Conservation (phyloP, 2,329 filamentous ascomycete genomes). For the Mariannaea elegans region DNA sequence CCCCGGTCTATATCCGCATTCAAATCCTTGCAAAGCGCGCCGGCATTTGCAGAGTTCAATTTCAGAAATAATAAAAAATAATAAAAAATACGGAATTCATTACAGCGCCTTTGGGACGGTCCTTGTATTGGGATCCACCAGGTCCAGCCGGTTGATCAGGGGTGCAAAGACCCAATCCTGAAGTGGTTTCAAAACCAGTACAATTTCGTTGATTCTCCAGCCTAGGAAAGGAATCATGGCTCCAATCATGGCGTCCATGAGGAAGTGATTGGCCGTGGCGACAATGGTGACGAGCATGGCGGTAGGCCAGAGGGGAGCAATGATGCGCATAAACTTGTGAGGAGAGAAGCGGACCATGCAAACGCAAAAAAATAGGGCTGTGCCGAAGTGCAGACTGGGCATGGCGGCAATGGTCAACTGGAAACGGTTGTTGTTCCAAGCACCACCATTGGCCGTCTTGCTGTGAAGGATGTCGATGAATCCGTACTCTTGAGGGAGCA, state of each 20-base stretch:
- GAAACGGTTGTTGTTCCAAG: slow-evolving; percentile 56
- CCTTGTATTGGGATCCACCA: slow-evolving; percentile 28
- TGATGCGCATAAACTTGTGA: slow-evolving; percentile 45
- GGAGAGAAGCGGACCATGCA: slow-evolving; percentile 50
- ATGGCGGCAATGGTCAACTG: slow-evolving; percentile 59
- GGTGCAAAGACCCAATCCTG: slow-evolving; percentile 43
- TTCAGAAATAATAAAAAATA: too few relatives aligned
- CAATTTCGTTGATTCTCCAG: slow-evolving; percentile 43
- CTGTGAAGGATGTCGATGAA: slow-evolving; percentile 57
- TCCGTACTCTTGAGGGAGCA: slow-evolving; percentile 56
- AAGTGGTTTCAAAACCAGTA: slow-evolving; percentile 40
- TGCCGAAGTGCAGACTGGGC: slow-evolving; percentile 59
- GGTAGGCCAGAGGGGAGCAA: slow-evolving; percentile 54
- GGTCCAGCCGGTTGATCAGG: slow-evolving; percentile 34
- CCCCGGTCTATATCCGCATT: slow-evolving; percentile 5
- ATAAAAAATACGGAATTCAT: neutral
- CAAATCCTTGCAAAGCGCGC: slow-evolving; percentile 3
- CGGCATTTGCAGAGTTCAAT: slow-evolving; percentile 13
- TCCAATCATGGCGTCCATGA: slow-evolving; percentile 48
- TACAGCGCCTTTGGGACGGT: slow-evolving; percentile 30
- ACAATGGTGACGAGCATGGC: slow-evolving; percentile 53
- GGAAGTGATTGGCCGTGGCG: slow-evolving; percentile 52
- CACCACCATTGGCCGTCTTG: slow-evolving; percentile 36
- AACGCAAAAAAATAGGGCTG: slow-evolving; percentile 47
- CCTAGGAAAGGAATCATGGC: slow-evolving; percentile 46